These are phyloP conservation scores for Ophiocordyceps robertsii DNA, from an alignment of 2,329 filamentous ascomycete genomes.

Conservation along the genomic window DNA sequence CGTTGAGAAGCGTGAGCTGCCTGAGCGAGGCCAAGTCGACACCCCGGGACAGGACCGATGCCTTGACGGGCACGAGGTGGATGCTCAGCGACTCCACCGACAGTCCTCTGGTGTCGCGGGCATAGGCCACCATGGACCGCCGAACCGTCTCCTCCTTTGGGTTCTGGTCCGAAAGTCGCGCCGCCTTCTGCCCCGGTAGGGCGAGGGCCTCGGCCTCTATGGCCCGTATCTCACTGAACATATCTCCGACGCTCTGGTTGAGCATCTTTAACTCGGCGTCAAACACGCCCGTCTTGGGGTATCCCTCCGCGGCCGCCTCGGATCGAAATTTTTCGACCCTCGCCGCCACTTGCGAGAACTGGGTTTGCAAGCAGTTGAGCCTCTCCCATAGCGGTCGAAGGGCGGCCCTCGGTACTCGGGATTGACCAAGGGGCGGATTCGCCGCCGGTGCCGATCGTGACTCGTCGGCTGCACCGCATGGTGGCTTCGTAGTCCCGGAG, in stretches of 20 bases:
- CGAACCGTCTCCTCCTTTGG: conserved; percentile 7
- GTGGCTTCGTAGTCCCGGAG: not conserved
- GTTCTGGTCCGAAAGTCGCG: conserved; percentile 7
- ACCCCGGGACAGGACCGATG: conserved; percentile 40
- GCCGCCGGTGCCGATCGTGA: not conserved
- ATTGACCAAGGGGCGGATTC: no score
- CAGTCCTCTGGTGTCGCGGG: conserved; percentile 44
- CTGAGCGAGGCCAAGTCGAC: conserved; percentile 44
- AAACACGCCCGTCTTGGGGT: conserved; percentile 18
- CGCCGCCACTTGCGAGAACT: conserved; percentile 14
- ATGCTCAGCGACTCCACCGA: conserved; percentile 40
- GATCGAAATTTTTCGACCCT: conserved; percentile 15
- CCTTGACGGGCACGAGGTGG: conserved; percentile 45
- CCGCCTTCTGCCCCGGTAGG: conserved; percentile 15
- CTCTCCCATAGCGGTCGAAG: conserved; percentile 16
- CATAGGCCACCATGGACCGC: conserved; percentile 33
- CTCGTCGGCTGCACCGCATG: not conserved
- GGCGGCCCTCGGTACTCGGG: no score
- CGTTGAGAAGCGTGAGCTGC: conserved; percentile 47
- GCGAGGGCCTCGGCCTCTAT: conserved; percentile 5
- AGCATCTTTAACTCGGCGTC: conserved; percentile 19
- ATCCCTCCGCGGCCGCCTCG: conserved; percentile 9
- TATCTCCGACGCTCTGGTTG: conserved; percentile 3
- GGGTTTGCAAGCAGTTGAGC: conserved; percentile 16
- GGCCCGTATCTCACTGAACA: conserved; percentile 4